Percentiles rank a stretch among this genome's conserved stretches.
These are phyloP conservation scores for Turritis glabra DNA, from an alignment of 345 rosid genomes.

Conservation along the genomic window DNA sequence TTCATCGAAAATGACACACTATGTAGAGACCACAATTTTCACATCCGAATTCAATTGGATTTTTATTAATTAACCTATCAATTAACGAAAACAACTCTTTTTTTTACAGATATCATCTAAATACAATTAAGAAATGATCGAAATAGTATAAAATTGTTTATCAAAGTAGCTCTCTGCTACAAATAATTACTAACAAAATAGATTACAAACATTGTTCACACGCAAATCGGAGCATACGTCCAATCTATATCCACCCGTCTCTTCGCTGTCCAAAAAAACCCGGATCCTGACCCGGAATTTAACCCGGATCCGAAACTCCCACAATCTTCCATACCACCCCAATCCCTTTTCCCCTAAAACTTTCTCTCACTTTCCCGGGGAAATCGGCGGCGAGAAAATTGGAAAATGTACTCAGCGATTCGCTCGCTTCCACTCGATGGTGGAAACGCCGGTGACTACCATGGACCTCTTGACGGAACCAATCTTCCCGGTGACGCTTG, in stretches of 20 bases:
- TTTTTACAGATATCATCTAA: not conserved
- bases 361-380: conserved; percentile 44
- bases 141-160: not conserved
- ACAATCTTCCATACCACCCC: conserved; percentile 29
- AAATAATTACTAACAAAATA: not conserved
- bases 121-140: not conserved
- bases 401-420: conserved; percentile 69
- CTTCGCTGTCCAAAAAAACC: conserved; percentile 29
- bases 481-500: conserved; percentile 75
- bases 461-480: conserved; percentile 63
- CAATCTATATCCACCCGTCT: conserved; percentile 38
- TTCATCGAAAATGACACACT: no score
- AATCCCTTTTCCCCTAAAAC: not conserved
- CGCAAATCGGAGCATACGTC: conserved; percentile 29
- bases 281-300: conserved; percentile 23
- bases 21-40: not conserved
- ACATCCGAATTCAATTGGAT: not conserved
- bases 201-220: conserved; percentile 2
- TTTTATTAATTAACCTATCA: not conserved
- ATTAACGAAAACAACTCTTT: not conserved
- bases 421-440: conserved; percentile 72
- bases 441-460: conserved; percentile 40
- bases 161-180: not conserved
- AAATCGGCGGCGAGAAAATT: conserved; percentile 11
- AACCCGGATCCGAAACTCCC: conserved; percentile 31